A percentile compares a stretch with the other conserved stretches of the same genome.
Conservation (phyloP, 225 moss, liverwort and hornwort species). For the Antitrichia curtipendula region DNA sequence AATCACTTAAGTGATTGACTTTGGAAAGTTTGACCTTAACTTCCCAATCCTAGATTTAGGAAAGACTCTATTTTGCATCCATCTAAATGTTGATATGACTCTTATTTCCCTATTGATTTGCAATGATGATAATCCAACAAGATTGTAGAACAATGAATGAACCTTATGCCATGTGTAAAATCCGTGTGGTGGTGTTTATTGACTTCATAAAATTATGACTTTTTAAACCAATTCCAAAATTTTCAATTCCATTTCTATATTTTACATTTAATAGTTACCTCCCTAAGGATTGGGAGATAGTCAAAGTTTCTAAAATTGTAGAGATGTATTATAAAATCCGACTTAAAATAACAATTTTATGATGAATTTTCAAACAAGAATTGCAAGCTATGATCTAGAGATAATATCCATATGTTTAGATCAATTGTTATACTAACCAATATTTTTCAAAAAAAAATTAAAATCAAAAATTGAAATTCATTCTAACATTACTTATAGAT, state of each 20-base stretch:
- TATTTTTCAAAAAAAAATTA: background rate
- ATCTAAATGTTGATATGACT: background rate
- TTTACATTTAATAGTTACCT: fast-evolving
- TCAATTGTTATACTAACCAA: background rate
- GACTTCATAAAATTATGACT: too few relatives aligned
- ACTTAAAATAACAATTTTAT: background rate
- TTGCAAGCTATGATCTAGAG: background rate
- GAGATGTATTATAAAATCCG: background rate
- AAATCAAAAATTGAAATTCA: background rate
- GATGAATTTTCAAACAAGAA: background rate
- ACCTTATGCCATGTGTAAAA: background rate
- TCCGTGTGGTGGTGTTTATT: fast-evolving
- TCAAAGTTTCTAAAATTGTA: fast-evolving
- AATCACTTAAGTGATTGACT: too few relatives aligned
- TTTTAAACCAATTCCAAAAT: background rate
- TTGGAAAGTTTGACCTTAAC: too few relatives aligned
- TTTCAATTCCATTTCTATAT: fast-evolving
- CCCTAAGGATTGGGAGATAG: fast-evolving
- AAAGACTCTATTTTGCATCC: fast-evolving
- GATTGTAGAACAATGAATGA: background rate
- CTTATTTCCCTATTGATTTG: background rate
- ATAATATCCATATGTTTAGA: background rate
- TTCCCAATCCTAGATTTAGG: fast-evolving
- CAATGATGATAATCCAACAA: background rate
- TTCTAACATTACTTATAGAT: background rate